Conservation (phyloP, 139 green algal genomes). For the Dunaliella sp. region DNA sequence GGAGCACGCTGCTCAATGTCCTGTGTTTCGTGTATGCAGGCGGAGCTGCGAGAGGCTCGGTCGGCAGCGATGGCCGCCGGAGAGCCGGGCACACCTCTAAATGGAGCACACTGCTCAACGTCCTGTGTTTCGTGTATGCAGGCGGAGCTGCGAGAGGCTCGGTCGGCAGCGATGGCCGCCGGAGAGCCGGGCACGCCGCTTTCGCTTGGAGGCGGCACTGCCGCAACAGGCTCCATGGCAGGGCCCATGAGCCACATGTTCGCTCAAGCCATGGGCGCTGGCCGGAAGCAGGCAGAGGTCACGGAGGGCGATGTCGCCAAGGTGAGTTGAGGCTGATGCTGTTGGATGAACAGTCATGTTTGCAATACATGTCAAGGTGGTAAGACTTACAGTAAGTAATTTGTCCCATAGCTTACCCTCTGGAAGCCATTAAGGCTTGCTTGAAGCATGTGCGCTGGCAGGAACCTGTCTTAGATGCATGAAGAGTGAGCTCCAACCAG, state of each 20-base stretch:
- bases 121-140: neutral
- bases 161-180: neutral
- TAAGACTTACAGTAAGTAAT: no score
- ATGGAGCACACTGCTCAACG: no score
- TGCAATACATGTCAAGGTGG: no score
- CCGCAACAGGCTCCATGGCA: neutral
- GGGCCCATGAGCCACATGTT: constrained; percentile 54
- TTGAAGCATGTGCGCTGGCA: no score
- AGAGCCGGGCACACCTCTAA: constrained; percentile 4
- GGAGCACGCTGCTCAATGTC: no score
- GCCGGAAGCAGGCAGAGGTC: constrained; percentile 70
- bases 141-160: neutral
- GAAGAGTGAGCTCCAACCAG: no score
- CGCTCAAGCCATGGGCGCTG: constrained; percentile 58
- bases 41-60: neutral
- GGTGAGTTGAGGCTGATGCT: no score
- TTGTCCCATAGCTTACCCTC: no score
- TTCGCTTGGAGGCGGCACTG: neutral
- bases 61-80: neutral
- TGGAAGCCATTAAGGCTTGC: no score
- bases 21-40: no score
- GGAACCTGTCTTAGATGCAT: no score
- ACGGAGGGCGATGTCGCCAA: constrained; percentile 50
- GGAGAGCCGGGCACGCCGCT: constrained; percentile 14
- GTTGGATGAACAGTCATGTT: no score